Percentiles rank a stretch among this genome's conserved stretches.
phyloP scores from a whole-genome alignment of 352 stramenopile genomes.

The Stramenopiles sp. region DNA sequence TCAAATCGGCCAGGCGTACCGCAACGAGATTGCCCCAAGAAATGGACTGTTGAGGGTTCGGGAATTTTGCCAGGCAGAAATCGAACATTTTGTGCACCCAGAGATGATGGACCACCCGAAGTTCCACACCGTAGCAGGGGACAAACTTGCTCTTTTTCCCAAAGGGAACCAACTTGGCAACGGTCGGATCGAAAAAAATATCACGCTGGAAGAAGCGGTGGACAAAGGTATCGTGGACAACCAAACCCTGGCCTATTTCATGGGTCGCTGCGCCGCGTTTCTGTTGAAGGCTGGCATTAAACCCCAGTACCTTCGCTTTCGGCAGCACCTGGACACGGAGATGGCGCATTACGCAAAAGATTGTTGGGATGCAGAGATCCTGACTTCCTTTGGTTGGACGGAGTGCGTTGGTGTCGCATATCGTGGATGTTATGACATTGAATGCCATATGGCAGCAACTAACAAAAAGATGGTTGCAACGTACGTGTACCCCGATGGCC shows the following conservation, averaged over 20 bases:
- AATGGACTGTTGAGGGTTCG: slow-evolving; percentile 86
- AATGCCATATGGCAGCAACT: slow-evolving; percentile 43
- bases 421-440: slow-evolving; percentile 91
- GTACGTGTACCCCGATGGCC: slow-evolving; percentile 55
- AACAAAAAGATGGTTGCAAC: slow-evolving; percentile 63
- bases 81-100: slow-evolving; percentile 82
- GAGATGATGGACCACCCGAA: slow-evolving; percentile 27
- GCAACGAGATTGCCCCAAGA: slow-evolving; percentile 89
- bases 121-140: slow-evolving; percentile 16
- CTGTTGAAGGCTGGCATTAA: slow-evolving; percentile 64
- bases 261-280: slow-evolving; percentile 44
- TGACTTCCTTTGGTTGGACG: slow-evolving; percentile 90
- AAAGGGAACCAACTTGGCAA: slow-evolving; percentile 15
- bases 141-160: slow-evolving; percentile 51
- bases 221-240: slow-evolving; percentile 82
- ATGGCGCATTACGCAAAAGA: slow-evolving; percentile 99
- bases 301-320: slow-evolving; percentile 77
- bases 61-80: slow-evolving; percentile 84
- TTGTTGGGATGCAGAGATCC: slow-evolving; percentile 98
- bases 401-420: slow-evolving; percentile 97
- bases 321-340: slow-evolving; percentile 94
- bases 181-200: background rate
- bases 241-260: slow-evolving; percentile 96
- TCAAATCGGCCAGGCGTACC: slow-evolving; percentile 64
- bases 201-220: slow-evolving; percentile 48